A percentile compares a stretch with the other conserved stretches of the same genome.
These are phyloP conservation scores for Trichosporon ovoides DNA, from an alignment of 1,284 basidiomycete genomes.

Conservation along the genomic window DNA sequence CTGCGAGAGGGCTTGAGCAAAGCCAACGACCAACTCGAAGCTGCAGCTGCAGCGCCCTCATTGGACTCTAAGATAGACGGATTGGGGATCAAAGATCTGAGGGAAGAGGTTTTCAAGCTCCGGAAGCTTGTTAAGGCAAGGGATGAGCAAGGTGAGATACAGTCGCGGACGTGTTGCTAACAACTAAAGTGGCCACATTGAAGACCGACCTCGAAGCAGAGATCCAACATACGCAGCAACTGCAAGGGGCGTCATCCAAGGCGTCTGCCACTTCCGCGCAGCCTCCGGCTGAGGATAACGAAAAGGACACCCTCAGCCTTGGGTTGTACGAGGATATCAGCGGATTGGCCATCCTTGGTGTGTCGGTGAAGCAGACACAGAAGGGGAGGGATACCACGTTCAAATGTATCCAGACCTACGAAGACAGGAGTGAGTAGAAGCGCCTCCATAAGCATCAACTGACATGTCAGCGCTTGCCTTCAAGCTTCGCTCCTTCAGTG, in stretches of 20 bases:
- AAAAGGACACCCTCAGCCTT: constrained; percentile 21
- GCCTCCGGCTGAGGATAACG: neutral
- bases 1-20: constrained; percentile 17
- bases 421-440: constrained; percentile 35
- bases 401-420: constrained; percentile 41
- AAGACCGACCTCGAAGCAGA: constrained; percentile 43
- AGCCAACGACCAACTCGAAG: constrained; percentile 5
- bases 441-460: neutral
- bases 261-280: neutral
- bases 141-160: constrained; percentile 38
- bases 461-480: constrained; percentile 39
- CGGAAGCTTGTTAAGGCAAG: constrained; percentile 28
- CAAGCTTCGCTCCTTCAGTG: constrained; percentile 38
- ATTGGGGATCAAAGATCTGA: constrained; percentile 36
- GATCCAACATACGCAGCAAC: constrained; percentile 34
- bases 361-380: constrained; percentile 31
- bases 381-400: constrained; percentile 37
- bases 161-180: neutral
- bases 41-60: constrained; percentile 7
- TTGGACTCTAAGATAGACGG: constrained; percentile 21
- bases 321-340: constrained; percentile 46
- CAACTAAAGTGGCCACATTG: constrained; percentile 26
- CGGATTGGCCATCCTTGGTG: constrained; percentile 36
- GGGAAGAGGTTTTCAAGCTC: constrained; percentile 32
- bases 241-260: constrained; percentile 18